phyloP scores from a whole-genome alignment of 2,329 filamentous ascomycete species.

The Verticillium albo-atrum region DNA sequence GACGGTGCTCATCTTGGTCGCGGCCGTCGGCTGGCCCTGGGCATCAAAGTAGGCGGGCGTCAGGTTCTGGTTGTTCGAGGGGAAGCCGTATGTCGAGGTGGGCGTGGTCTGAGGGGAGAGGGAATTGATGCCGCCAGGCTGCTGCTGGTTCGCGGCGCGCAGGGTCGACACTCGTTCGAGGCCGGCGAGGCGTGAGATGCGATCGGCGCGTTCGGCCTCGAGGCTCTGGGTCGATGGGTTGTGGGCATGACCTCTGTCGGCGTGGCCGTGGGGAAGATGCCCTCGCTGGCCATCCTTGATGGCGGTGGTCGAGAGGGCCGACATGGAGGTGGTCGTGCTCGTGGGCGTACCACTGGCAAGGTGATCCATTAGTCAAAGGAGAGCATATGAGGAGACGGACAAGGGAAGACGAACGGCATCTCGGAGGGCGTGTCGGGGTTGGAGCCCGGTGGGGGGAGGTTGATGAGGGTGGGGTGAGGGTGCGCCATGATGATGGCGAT shows the following conservation, averaged over 20 bases:
- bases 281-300: constrained; percentile 96
- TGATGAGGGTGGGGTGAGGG: constrained; percentile 66
- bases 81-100: constrained; percentile 41
- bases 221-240: constrained; percentile 66
- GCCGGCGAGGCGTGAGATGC: constrained; percentile 91
- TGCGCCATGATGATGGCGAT: constrained; percentile 29
- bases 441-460: constrained; percentile 76
- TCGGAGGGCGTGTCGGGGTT: constrained; percentile 85
- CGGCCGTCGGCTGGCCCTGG: constrained; percentile 60
- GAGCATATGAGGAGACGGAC: background rate
- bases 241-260: constrained; percentile 53
- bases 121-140: constrained; percentile 26
- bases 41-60: constrained; percentile 77
- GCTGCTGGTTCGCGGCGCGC: constrained; percentile 38
- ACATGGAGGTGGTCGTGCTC: constrained; percentile 86
- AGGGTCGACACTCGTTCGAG: constrained; percentile 81
- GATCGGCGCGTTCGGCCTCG: constrained; percentile 88
- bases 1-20: constrained; percentile 81
- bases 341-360: constrained; percentile 80
- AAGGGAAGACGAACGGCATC: constrained; percentile 65
- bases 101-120: constrained; percentile 46
- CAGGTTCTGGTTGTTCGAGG: constrained; percentile 28
- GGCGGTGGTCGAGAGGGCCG: constrained; percentile 84
- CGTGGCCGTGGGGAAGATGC: constrained; percentile 58
- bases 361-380: constrained; percentile 9